Conservation (phyloP, 2,329 filamentous ascomycete genomes). For the Monosporascus sp. region DNA sequence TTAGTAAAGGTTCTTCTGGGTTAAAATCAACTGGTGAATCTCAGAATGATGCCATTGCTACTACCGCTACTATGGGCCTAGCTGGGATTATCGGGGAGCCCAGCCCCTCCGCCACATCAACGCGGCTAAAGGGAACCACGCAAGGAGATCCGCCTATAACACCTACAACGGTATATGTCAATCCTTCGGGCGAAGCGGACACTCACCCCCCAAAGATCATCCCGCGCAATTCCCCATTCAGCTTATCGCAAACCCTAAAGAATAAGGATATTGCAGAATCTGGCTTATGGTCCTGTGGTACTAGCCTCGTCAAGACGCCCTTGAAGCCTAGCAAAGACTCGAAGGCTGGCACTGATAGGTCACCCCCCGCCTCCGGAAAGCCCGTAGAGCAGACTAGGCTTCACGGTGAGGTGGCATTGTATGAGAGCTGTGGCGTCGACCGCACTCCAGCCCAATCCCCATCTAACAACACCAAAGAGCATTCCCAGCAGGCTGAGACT, state of each 20-base stretch:
- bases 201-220: not conserved
- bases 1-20: not conserved
- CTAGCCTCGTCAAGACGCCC: no score
- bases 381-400: no score
- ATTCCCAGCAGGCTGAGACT: not conserved
- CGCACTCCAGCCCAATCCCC: no score
- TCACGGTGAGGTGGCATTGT: no score
- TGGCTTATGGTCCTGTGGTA: not conserved
- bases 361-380: no score
- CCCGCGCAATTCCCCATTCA: not conserved
- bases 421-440: no score
- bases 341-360: no score
- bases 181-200: not conserved
- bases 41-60: not conserved
- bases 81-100: not conserved
- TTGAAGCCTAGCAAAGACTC: no score
- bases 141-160: not conserved
- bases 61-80: not conserved
- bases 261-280: not conserved
- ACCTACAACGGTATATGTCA: not conserved
- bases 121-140: not conserved
- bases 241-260: not conserved
- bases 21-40: not conserved
- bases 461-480: no score
- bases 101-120: not conserved